Evolutionary conservation across 176 grass and related monocot species (phyloP).

Genomic region (Panicum miliaceum): DNA sequence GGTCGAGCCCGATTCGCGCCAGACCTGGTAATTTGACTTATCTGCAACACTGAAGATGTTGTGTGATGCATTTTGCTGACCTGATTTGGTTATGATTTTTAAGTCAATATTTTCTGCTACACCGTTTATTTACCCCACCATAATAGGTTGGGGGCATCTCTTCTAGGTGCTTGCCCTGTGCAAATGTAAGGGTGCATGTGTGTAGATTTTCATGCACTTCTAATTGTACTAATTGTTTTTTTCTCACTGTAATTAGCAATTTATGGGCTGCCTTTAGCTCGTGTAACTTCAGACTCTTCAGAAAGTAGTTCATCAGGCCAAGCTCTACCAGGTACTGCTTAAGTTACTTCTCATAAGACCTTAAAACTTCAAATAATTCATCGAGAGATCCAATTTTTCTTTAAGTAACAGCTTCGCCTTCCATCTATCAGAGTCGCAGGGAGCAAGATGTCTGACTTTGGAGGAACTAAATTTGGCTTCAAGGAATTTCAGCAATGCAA

Average conservation of each 20-base stretch:
- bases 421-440: conserved; percentile 52
- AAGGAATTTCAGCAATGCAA: conserved; percentile 69
- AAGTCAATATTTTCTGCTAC: neutral
- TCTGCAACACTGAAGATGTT: neutral
- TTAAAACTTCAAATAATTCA: conserved; percentile 33
- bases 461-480: conserved; percentile 81
- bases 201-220: neutral
- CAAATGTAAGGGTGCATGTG: neutral
- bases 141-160: neutral
- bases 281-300: conserved; percentile 73
- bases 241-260: too few species aligned
- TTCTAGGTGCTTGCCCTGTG: neutral
- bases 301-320: conserved; percentile 76
- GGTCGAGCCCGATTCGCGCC: too few species aligned
- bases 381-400: conserved; percentile 23
- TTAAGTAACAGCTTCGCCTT: conserved; percentile 27
- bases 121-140: neutral
- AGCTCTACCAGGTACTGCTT: conserved; percentile 67
- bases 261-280: too few species aligned
- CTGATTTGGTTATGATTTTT: neutral
- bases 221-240: neutral
- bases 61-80: neutral
- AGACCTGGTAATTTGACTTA: conserved; percentile 72
- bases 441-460: conserved; percentile 61
- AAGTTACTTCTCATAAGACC: conserved; percentile 1